phyloP scores from a whole-genome alignment of 306 rosid genomes.

The Gastrolobium bilobum region DNA sequence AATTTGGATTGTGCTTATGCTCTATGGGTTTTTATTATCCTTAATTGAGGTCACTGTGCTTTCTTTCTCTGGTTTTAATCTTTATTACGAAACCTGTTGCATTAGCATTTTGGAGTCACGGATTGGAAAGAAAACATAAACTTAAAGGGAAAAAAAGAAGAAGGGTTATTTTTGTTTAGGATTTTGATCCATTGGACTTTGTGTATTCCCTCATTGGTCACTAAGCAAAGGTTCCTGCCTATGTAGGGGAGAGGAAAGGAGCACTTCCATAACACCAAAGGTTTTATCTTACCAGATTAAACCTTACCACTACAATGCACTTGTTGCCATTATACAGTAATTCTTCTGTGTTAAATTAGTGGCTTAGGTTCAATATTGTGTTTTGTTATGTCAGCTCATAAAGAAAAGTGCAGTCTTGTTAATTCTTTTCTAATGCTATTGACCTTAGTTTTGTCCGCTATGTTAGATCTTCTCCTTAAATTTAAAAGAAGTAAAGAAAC shows the following conservation, averaged over 20 bases:
- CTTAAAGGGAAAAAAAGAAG: not conserved
- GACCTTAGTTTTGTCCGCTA: not conserved
- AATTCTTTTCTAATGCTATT: constrained; percentile 19
- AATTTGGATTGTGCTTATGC: constrained; percentile 32
- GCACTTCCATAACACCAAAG: no score
- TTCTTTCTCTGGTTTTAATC: not conserved
- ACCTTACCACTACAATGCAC: not conserved
- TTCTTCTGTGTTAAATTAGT: not conserved
- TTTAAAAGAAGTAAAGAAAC: constrained; percentile 3
- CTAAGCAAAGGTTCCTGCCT: not conserved
- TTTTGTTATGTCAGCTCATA: constrained; percentile 32
- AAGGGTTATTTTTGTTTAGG: not conserved
- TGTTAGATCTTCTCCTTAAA: constrained; percentile 43
- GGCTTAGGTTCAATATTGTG: constrained; percentile 28
- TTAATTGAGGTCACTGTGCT: constrained; percentile 7
- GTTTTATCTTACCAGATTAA: not conserved
- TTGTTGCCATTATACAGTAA: not conserved
- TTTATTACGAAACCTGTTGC: not conserved
- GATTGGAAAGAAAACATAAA: not conserved
- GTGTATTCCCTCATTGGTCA: not conserved
- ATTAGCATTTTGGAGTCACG: not conserved
- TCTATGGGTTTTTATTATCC: not conserved
- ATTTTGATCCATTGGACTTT: not conserved
- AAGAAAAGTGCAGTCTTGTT: constrained; percentile 43
- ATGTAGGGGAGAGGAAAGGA: no score